These are phyloP conservation scores for Pythium utonaiense DNA, from an alignment of 352 stramenopile species.

Conservation along the genomic window DNA sequence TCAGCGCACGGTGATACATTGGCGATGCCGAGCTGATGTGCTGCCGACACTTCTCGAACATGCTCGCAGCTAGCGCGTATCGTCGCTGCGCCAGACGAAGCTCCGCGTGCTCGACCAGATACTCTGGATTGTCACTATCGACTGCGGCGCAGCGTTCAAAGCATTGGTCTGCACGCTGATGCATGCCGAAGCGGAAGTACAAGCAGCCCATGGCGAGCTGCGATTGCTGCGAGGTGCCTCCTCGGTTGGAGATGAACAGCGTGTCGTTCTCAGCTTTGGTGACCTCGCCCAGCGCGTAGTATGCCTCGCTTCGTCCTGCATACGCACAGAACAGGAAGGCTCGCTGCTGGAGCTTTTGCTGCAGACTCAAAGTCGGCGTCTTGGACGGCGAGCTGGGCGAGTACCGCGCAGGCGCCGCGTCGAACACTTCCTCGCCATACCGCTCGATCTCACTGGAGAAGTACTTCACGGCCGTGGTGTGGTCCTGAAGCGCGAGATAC, in stretches of 20 bases:
- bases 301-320: constrained; percentile 37
- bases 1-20: constrained; percentile 40
- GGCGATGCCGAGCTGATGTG: constrained; percentile 23
- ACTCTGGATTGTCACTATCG: constrained; percentile 33
- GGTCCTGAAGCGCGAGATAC: constrained; percentile 34
- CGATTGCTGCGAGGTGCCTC: constrained; percentile 24
- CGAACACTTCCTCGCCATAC: constrained; percentile 12
- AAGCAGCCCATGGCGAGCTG: constrained; percentile 49
- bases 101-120: constrained; percentile 48
- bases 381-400: not conserved
- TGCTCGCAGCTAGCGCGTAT: constrained; percentile 22
- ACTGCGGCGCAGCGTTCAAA: constrained; percentile 35
- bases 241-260: constrained; percentile 37
- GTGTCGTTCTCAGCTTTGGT: constrained; percentile 35
- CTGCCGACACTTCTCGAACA: constrained; percentile 41
- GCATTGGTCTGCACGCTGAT: constrained; percentile 43
- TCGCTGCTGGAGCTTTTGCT: constrained; percentile 20
- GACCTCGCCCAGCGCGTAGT: constrained; percentile 21
- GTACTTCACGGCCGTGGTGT: constrained; percentile 27
- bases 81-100: constrained; percentile 45
- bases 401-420: not conserved
- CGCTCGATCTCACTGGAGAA: constrained; percentile 44
- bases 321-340: constrained; percentile 44
- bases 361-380: not conserved
- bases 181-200: constrained; percentile 51